These are phyloP conservation scores for Thozetella sp. DNA, from an alignment of 495 filamentous ascomycete genomes.

Conservation along the genomic window DNA sequence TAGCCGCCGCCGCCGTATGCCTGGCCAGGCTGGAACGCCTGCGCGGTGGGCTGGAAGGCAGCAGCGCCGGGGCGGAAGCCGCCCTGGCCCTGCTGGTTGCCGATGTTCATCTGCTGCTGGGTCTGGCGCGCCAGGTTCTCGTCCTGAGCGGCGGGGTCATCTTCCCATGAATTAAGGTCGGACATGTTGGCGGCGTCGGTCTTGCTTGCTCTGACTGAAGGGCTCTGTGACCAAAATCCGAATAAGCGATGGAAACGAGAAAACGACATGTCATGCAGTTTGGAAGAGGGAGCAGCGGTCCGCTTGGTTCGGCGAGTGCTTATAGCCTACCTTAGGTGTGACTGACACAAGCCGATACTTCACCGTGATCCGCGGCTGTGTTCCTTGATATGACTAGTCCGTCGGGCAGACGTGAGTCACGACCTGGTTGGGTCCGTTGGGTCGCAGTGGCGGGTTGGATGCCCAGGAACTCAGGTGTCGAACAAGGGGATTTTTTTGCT, in stretches of 20 bases:
- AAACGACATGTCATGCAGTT: background rate
- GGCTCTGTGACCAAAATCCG: background rate
- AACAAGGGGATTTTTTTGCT: background rate
- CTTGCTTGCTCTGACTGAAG: background rate
- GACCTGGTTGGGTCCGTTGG: too few relatives aligned
- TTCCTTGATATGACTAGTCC: too few relatives aligned
- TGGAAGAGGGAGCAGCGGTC: background rate
- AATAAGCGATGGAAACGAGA: background rate
- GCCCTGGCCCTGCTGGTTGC: constrained; percentile 49
- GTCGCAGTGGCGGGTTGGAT: background rate
- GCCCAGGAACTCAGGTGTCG: background rate
- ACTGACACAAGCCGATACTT: too few relatives aligned
- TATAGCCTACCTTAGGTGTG: background rate
- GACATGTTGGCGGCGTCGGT: constrained; percentile 63
- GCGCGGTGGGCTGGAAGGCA: constrained; percentile 79
- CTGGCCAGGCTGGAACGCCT: constrained; percentile 78
- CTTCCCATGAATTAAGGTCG: constrained; percentile 92
- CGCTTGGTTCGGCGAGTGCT: background rate
- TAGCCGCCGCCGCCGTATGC: constrained; percentile 51
- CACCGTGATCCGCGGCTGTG: too few relatives aligned
- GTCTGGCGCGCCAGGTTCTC: constrained; percentile 80
- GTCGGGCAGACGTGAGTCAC: too few relatives aligned
- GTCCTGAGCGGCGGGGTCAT: constrained; percentile 86
- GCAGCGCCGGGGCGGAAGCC: constrained; percentile 76
- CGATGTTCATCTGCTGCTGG: constrained; percentile 75